These are phyloP conservation scores for Plenodomus lindquistii DNA, from an alignment of 2,329 filamentous ascomycete genomes.

Conservation along the genomic window DNA sequence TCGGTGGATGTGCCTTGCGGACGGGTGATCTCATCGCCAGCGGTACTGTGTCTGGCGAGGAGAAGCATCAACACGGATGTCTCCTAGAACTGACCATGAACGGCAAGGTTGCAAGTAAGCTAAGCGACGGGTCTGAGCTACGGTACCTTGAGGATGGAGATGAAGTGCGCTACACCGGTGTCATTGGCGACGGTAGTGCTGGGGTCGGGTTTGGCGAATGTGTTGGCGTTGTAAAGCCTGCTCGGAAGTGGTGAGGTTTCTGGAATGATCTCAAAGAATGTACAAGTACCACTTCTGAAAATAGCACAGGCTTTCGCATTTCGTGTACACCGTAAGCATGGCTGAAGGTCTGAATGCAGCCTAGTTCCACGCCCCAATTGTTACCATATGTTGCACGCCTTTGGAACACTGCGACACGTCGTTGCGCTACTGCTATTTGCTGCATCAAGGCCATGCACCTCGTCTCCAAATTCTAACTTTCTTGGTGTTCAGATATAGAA, in stretches of 20 bases:
- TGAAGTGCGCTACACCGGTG: constrained; percentile 42
- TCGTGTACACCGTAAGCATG: not conserved
- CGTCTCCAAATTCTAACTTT: too few species aligned
- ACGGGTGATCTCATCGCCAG: constrained; percentile 51
- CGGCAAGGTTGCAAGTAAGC: constrained; percentile 32
- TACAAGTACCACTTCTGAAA: not conserved
- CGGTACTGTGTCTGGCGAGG: constrained; percentile 50
- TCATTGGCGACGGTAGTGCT: constrained; percentile 36
- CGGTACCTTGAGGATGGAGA: constrained; percentile 50
- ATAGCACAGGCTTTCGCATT: not conserved
- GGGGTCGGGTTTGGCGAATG: constrained; percentile 49
- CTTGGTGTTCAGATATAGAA: too few species aligned
- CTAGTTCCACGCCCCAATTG: not conserved
- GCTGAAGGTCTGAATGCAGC: not conserved
- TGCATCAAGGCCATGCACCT: too few species aligned
- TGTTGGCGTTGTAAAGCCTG: constrained; percentile 40
- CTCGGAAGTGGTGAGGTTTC: constrained; percentile 8
- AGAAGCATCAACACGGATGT: constrained; percentile 47
- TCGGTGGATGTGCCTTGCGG: constrained; percentile 47
- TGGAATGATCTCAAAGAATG: not conserved
- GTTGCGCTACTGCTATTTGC: too few species aligned
- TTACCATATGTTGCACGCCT: not conserved
- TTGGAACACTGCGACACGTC: not conserved
- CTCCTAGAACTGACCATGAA: constrained; percentile 48
- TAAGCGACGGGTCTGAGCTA: constrained; percentile 35